Evolutionary conservation across 1,139 yeast genomes (phyloP).

Genomic region (Yamadazyma pseudoaaseri): DNA sequence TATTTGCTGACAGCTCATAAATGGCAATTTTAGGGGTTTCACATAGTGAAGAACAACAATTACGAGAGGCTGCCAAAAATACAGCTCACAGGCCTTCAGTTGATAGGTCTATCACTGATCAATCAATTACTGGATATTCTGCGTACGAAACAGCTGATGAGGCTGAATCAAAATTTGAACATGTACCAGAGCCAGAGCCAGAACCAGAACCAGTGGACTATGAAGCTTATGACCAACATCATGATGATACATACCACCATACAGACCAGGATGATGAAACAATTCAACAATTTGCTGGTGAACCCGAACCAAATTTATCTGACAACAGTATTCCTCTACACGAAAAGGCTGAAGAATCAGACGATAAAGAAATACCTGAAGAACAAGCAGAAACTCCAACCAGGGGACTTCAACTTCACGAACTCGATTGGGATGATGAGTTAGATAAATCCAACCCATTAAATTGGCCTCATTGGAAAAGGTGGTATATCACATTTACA

Average conservation of each 20-base stretch:
- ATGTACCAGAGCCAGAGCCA: conserved; percentile 2
- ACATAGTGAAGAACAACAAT: conserved; percentile 34
- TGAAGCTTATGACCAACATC: conserved; percentile 9
- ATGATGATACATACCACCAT: conserved; percentile 2
- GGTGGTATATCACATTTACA: conserved; percentile 63
- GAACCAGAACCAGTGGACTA: neutral
- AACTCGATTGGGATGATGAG: conserved; percentile 62
- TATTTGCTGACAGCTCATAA: neutral
- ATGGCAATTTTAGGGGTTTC: conserved; percentile 34
- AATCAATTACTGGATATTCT: conserved; percentile 20
- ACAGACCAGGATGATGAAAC: conserved; percentile 4
- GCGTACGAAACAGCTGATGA: conserved; percentile 42
- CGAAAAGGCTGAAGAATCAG: conserved; percentile 7
- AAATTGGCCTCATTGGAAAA: conserved; percentile 63
- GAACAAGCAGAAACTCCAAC: conserved; percentile 10
- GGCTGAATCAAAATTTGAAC: conserved; percentile 5
- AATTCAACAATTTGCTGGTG: conserved; percentile 2
- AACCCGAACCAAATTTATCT: neutral
- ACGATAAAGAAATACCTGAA: conserved; percentile 8
- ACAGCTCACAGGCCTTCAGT: neutral
- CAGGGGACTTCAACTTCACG: conserved; percentile 16
- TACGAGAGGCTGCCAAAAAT: conserved; percentile 31
- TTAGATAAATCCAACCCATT: conserved; percentile 61
- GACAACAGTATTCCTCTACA: conserved; percentile 11
- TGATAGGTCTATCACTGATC: conserved; percentile 3